A percentile compares a stretch with the other conserved stretches of the same genome.
Conservation (phyloP, 2,329 filamentous ascomycete species). For the Ophiostoma sp. region DNA sequence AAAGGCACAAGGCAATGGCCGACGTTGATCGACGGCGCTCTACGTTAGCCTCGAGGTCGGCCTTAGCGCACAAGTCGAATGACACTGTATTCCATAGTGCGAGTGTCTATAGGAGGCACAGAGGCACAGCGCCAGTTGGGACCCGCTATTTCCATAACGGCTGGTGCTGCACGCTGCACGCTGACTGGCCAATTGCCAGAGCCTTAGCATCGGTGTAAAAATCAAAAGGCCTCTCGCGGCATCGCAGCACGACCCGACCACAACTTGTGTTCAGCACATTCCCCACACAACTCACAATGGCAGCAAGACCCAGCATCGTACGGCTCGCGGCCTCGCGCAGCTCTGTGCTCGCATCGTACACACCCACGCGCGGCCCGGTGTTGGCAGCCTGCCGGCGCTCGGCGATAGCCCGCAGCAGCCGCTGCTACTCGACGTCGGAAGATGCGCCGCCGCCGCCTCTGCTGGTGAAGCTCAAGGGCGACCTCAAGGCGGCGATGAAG, state of each 20-base stretch:
- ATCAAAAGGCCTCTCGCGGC: neutral
- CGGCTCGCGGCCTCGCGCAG: conserved; percentile 12
- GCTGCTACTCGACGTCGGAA: conserved; percentile 35
- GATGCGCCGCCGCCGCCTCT: conserved; percentile 41
- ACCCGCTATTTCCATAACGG: conserved; percentile 19
- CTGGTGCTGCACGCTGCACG: conserved; percentile 11
- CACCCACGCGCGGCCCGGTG: neutral
- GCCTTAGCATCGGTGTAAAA: conserved; percentile 7
- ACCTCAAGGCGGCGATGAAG: conserved; percentile 62
- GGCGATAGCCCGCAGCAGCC: neutral
- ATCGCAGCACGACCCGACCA: neutral
- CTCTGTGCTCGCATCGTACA: neutral
- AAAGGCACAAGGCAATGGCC: neutral
- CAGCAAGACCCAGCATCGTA: conserved; percentile 10
- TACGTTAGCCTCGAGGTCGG: neutral
- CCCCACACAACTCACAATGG: conserved; percentile 1
- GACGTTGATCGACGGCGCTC: neutral
- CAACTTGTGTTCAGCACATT: neutral
- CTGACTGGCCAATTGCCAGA: conserved; percentile 25
- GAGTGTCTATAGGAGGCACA: neutral
- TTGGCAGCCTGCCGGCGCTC: neutral
- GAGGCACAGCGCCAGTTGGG: neutral
- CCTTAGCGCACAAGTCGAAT: conserved; percentile 9
- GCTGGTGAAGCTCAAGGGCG: conserved; percentile 50
- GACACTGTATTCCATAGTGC: neutral